phyloP scores from a whole-genome alignment of 345 rosid genomes.

The Euclidium syriacum region DNA sequence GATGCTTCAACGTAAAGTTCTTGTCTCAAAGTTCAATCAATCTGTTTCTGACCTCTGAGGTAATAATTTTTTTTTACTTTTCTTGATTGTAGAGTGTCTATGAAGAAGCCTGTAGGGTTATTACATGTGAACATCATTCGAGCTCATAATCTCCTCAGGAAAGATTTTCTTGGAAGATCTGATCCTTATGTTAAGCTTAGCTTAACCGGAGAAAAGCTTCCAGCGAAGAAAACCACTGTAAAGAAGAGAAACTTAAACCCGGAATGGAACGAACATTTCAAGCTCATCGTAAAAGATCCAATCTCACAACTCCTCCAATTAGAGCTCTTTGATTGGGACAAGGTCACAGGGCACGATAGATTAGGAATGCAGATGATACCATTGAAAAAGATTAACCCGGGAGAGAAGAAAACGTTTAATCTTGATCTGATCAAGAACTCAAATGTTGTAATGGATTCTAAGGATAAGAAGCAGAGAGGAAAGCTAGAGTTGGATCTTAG shows the following conservation, averaged over 20 bases:
- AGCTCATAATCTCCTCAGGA: constrained; percentile 56
- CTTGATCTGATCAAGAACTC: constrained; percentile 67
- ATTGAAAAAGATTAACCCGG: constrained; percentile 39
- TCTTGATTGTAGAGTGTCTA: constrained; percentile 39
- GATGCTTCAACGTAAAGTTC: constrained; percentile 45
- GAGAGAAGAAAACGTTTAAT: constrained; percentile 45
- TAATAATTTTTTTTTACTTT: too few relatives aligned
- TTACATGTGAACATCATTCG: constrained; percentile 62
- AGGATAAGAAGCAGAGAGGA: constrained; percentile 56
- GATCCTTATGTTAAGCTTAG: constrained; percentile 71
- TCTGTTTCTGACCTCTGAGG: too few relatives aligned
- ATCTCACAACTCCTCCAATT: constrained; percentile 54
- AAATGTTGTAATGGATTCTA: constrained; percentile 32
- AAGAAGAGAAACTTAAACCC: constrained; percentile 77
- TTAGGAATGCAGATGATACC: constrained; percentile 74
- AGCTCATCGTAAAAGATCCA: constrained; percentile 63
- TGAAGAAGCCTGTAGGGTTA: constrained; percentile 78
- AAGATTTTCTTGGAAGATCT: constrained; percentile 59
- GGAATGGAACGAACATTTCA: constrained; percentile 75
- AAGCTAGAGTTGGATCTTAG: constrained; percentile 48
- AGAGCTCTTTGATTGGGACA: constrained; percentile 79
- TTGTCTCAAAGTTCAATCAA: too few relatives aligned
- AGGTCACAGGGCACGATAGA: constrained; percentile 74
- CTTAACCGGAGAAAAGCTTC: constrained; percentile 57
- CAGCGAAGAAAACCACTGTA: constrained; percentile 62